These are phyloP conservation scores for Trichoderma citrinoviride DNA, from an alignment of 2,329 filamentous ascomycete species.

Conservation along the genomic window DNA sequence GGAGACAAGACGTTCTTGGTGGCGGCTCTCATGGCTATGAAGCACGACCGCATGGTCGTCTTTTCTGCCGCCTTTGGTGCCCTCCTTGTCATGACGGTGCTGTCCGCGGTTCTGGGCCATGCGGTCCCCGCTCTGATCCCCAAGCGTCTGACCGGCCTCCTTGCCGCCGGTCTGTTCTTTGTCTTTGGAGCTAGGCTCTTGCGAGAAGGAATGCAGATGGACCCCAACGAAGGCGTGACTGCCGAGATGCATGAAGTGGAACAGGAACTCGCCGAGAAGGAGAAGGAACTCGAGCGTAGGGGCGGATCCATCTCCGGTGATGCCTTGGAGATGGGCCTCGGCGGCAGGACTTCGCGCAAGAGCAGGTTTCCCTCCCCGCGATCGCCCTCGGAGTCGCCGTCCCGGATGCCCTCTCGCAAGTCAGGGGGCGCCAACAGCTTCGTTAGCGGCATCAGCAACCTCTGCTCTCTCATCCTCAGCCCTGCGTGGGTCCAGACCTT, in stretches of 20 bases:
- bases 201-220: conserved; percentile 84
- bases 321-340: conserved; percentile 74
- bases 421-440: conserved; percentile 38
- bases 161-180: conserved; percentile 82
- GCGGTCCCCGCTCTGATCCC: conserved; percentile 87
- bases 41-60: conserved; percentile 87
- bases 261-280: conserved; percentile 88
- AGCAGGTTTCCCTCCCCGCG: conserved; percentile 77
- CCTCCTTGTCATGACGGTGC: conserved; percentile 87
- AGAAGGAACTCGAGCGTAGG: conserved; percentile 67
- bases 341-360: conserved; percentile 68
- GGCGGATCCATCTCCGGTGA: conserved; percentile 69
- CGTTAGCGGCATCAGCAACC: conserved; percentile 72
- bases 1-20: conserved; percentile 99
- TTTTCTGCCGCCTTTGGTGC: conserved; percentile 94
- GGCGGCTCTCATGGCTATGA: conserved; percentile 98
- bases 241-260: conserved; percentile 99
- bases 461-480: conserved; percentile 82
- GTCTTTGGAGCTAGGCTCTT: conserved; percentile 84
- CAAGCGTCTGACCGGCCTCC: conserved; percentile 84
- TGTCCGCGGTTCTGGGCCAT: conserved; percentile 90
- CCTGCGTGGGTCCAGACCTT: conserved; percentile 99
- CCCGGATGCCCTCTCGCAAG: conserved; percentile 55
- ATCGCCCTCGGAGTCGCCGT: conserved; percentile 74
- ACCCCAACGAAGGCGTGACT: conserved; percentile 83